Percentiles rank a stretch among this genome's conserved stretches.
Conservation (phyloP, 2,329 filamentous ascomycete species). For the Zopfia rhizophila region DNA sequence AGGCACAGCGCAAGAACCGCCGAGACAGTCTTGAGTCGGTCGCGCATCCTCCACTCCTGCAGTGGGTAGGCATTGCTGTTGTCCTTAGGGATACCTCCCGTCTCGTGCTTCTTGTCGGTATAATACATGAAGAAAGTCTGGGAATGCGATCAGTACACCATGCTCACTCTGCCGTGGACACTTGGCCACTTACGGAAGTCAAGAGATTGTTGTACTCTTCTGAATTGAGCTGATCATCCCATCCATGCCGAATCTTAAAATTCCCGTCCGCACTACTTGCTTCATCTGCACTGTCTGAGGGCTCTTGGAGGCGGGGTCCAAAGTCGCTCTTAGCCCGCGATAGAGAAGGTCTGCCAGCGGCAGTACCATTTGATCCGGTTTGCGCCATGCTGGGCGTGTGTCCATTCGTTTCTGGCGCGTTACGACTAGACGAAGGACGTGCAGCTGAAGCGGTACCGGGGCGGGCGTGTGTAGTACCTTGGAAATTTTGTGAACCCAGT, state of each 20-base stretch:
- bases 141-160: conserved; percentile 16
- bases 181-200: conserved; percentile 73
- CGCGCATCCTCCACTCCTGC: conserved; percentile 97
- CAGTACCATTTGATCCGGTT: conserved; percentile 53
- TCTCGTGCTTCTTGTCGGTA: conserved; percentile 97
- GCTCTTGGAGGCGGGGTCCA: conserved; percentile 51
- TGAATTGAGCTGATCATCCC: conserved; percentile 91
- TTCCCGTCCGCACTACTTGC: conserved; percentile 60
- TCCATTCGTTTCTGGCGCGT: conserved; percentile 31
- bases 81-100: conserved; percentile 83
- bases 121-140: conserved; percentile 99
- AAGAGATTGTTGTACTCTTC: conserved; percentile 88
- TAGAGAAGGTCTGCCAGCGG: conserved; percentile 43
- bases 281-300: conserved; percentile 48
- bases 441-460: conserved; percentile 40
- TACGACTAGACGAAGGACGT: conserved; percentile 25
- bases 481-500: conserved; percentile 24
- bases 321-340: conserved; percentile 65
- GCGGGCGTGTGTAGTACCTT: conserved; percentile 29
- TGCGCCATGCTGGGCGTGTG: conserved; percentile 55
- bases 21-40: conserved; percentile 95
- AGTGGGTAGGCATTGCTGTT: conserved; percentile 65
- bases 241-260: conserved; percentile 80
- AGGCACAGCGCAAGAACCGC: conserved; percentile 93
- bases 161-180: background rate